phyloP scores from a whole-genome alignment of 2,329 filamentous ascomycete species.

The Alternaria triticina region DNA sequence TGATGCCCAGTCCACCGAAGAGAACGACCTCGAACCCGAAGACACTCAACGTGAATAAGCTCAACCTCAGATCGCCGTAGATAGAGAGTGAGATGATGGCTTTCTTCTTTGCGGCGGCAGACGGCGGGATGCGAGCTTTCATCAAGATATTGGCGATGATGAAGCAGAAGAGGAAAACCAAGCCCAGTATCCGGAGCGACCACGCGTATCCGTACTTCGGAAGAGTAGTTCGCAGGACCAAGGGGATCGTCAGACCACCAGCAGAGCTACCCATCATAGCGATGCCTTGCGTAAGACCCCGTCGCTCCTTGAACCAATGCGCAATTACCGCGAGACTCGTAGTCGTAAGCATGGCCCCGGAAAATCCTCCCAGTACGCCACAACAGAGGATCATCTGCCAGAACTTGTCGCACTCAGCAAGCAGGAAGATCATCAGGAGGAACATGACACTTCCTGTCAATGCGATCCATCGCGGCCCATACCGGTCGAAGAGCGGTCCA shows the following conservation, averaged over 20 bases:
- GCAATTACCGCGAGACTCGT: conserved; percentile 45
- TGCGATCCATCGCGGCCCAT: conserved; percentile 45
- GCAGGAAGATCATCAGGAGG: conserved; percentile 39
- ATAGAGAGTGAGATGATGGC: conserved; percentile 45
- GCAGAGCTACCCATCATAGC: conserved; percentile 47
- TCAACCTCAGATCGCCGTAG: conserved; percentile 42
- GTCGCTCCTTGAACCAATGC: conserved; percentile 49
- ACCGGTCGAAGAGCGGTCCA: conserved; percentile 71
- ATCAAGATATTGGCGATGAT: conserved; percentile 42
- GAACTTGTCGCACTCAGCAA: conserved; percentile 45
- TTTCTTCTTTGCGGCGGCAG: conserved; percentile 38
- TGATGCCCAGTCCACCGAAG: conserved; percentile 49
- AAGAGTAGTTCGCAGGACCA: conserved; percentile 43
- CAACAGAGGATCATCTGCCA: conserved; percentile 53
- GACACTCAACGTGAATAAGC: conserved; percentile 43
- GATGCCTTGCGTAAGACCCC: conserved; percentile 49
- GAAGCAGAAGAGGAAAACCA: conserved; percentile 44
- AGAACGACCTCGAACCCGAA: conserved; percentile 49
- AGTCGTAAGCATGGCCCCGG: conserved; percentile 49
- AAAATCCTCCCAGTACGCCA: conserved; percentile 49
- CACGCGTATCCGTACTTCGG: conserved; percentile 46
- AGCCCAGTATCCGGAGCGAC: conserved; percentile 50
- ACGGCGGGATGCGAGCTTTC: conserved; percentile 43
- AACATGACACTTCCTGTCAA: conserved; percentile 36
- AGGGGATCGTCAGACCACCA: conserved; percentile 46